Base-by-base conservation (phyloP, 192 early-diverging fungal genomes). In the Physocladia obscura region DNA sequence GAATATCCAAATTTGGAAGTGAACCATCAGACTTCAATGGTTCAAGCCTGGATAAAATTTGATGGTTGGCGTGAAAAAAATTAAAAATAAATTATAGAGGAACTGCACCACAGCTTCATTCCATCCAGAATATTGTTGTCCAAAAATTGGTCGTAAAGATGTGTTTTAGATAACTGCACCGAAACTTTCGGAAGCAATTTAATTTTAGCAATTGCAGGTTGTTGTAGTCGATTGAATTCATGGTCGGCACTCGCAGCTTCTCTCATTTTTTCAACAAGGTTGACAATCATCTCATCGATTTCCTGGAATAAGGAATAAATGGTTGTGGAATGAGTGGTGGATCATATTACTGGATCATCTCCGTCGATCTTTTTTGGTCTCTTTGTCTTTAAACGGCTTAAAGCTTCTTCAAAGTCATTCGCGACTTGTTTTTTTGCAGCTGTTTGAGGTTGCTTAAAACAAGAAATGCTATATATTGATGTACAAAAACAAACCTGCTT, bases 1-100 rank as follows among this genome's bases (percentile, higher is more conserved):
- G 94, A 58, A 97, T 89, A 63, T 97, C 93, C 63, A 95, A 82
- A 74, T 85, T 90, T 6, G 95, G 95, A 71, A 97, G 77, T 15
- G 92, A 90, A 30, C 91, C 90, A 69, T 97, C 93, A 26, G 48
- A 17, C 11, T 88, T 87, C 21, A 95, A 76, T 21, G 95, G 95
- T 70, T 97, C 95, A 32, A 97, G 79, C 94, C 77, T 79, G 56
- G 19, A 47, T 34, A 27, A 29, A 62, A 48, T 11, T 32, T 47
- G 59, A 26, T 47, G 13, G 6, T 8, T 13, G 15, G 67, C 22
- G 0, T 5, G 26, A 29, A 30, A 22, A 1, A 59, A 21, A 31
- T 30, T 24, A 26, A 32, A 70, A 22, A 67, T 13, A 50, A 26
- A 39, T 22, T 32, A 39, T 39, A 48, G 31, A 21, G 27, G 31